Evolutionary conservation across 2,329 filamentous ascomycete genomes (phyloP).

Genomic region (Fusarium liriodendri): DNA sequence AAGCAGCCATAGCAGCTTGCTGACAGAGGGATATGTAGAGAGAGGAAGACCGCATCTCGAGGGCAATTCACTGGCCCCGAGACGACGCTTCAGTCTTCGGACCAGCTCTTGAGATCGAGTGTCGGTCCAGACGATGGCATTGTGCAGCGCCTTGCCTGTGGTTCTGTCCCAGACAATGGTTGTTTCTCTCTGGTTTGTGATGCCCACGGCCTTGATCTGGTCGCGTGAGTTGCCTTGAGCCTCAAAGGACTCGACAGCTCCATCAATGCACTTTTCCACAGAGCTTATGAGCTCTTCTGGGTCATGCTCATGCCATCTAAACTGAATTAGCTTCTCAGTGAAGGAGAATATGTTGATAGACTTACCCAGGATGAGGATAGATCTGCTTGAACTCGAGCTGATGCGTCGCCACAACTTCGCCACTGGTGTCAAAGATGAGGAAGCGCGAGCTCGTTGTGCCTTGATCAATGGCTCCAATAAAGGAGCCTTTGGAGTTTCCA

Average conservation of each 20-base stretch:
- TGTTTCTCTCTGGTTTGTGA: constrained; percentile 88
- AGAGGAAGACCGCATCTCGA: constrained; percentile 80
- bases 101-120: constrained; percentile 80
- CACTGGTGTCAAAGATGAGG: constrained; percentile 78
- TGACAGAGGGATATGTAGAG: constrained; percentile 84
- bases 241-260: constrained; percentile 76
- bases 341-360: neutral
- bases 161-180: constrained; percentile 83
- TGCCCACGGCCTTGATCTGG: constrained; percentile 80
- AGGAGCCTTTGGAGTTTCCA: constrained; percentile 50
- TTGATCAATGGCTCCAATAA: constrained; percentile 83
- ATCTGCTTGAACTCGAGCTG: constrained; percentile 81
- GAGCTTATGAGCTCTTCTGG: constrained; percentile 79
- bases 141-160: constrained; percentile 81
- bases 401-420: constrained; percentile 77
- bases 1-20: constrained; percentile 83
- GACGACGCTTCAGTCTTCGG: constrained; percentile 74
- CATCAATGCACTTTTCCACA: constrained; percentile 81
- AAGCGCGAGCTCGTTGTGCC: constrained; percentile 84
- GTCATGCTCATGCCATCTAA: constrained; percentile 87
- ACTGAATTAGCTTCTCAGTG: neutral
- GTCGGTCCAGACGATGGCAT: constrained; percentile 88
- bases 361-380: constrained; percentile 80
- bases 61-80: constrained; percentile 74
- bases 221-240: constrained; percentile 72